phyloP scores from a whole-genome alignment of 2,329 filamentous ascomycete genomes.

The Exophiala viscosa region DNA sequence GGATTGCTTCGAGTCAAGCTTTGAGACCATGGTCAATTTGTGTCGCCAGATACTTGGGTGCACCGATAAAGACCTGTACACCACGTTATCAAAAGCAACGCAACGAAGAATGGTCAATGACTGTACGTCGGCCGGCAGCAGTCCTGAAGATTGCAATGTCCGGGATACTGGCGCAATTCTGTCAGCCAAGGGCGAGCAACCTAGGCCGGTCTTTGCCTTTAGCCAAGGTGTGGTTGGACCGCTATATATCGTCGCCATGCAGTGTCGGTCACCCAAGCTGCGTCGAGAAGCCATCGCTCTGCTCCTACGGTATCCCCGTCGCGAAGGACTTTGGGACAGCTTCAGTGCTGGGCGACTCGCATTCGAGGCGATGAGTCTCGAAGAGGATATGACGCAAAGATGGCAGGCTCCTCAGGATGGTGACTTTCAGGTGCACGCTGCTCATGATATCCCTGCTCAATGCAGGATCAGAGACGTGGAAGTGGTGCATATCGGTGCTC shows the following conservation, averaged over 20 bases:
- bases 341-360: not conserved
- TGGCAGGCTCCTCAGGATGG: not conserved
- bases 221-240: constrained; percentile 10
- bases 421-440: not conserved
- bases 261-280: constrained; percentile 28
- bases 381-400: constrained; percentile 3
- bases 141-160: not conserved
- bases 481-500: not conserved
- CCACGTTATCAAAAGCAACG: not conserved
- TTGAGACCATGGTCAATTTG: not conserved
- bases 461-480: constrained; percentile 12
- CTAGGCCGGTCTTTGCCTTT: constrained; percentile 8
- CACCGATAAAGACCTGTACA: not conserved
- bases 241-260: constrained; percentile 17
- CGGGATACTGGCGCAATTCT: not conserved
- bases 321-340: constrained; percentile 10
- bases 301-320: constrained; percentile 12
- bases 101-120: not conserved
- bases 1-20: constrained; percentile 2
- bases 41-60: constrained; percentile 6
- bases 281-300: constrained; percentile 27
- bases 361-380: constrained; percentile 5
- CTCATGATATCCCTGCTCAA: constrained; percentile 2
- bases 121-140: not conserved
- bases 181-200: not conserved